phyloP scores from a whole-genome alignment of 2,329 filamentous ascomycete species.

The Myriosclerotinia duriaeana region DNA sequence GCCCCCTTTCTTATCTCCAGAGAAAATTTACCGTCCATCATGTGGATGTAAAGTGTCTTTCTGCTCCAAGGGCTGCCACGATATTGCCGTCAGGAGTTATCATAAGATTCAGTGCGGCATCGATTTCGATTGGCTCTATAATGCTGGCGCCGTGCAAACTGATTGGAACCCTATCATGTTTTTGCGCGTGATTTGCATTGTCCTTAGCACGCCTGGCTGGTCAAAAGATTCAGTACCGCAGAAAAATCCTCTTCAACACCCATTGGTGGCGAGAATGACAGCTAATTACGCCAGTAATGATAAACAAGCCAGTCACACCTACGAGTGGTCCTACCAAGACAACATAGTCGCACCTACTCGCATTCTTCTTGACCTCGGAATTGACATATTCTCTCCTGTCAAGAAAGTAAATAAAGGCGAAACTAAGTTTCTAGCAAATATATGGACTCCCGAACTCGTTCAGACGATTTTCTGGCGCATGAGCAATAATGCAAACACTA shows the following conservation, averaged over 20 bases:
- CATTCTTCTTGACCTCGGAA: conserved; percentile 32
- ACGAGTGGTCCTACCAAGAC: conserved; percentile 34
- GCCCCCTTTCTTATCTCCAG: conserved; percentile 24
- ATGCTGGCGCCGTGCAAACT: background rate
- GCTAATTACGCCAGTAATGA: conserved; percentile 32
- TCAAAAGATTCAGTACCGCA: background rate
- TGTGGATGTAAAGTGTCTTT: conserved; percentile 34
- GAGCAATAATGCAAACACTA: conserved; percentile 37
- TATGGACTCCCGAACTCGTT: conserved; percentile 34
- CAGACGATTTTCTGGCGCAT: conserved; percentile 37
- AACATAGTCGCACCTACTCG: conserved; percentile 32
- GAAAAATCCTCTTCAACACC: conserved; percentile 33
- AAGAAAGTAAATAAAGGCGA: background rate
- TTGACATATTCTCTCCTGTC: conserved; percentile 33
- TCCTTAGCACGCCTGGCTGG: conserved; percentile 29
- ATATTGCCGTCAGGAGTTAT: conserved; percentile 30
- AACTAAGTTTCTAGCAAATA: background rate
- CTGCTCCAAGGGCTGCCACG: conserved; percentile 33
- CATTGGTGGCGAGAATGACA: conserved; percentile 31
- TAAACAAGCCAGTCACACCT: background rate
- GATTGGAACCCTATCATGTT: conserved; percentile 33
- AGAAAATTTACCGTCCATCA: conserved; percentile 15
- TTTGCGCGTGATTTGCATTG: conserved; percentile 30
- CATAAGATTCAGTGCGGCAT: conserved; percentile 35
- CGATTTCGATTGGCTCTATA: conserved; percentile 34